Base-by-base conservation (phyloP, 2,329 filamentous ascomycete genomes). In the Sclerotiophoma versabilis region DNA sequence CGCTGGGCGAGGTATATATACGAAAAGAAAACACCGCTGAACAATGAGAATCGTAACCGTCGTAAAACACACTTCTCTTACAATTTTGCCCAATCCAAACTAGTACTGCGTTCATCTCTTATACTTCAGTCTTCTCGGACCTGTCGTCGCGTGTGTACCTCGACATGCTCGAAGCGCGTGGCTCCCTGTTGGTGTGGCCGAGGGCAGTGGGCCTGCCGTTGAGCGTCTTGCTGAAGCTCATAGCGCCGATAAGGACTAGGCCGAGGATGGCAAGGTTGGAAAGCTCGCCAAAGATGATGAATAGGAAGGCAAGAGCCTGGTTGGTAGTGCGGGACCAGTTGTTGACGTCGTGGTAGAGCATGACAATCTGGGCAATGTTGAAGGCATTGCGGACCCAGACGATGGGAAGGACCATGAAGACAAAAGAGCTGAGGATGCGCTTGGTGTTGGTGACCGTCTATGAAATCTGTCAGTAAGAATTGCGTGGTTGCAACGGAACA, bases 251-350 rank as follows among this genome's bases (percentile, higher is more conserved):
- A 1, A 63, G 37, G 2, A 63, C 46, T 14, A 63, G 17, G 0
- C 52, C 55, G 1, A 63, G 34, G 23, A 63, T 57, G 1, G 53
- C 59, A 7, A 63, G 38, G 14, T 63, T 49, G 22, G 50, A 47
- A 2, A 63, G 29, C 46, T 63, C 54, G 7, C 51, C 59, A 19
- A 63, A 64, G 52, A 64, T 60, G 48, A 64, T 64, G 59, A 64
- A 64, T 15, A 64, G 29, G 34, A 64, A 64, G 1, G 61, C 59
- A 3, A 64, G 51, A 2, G 61, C 61, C 7, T 58, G 57, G 32
- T 60, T 64, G 14, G 61, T 62, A 10, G 54, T 62, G 33, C 57
- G 57, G 6, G 61, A 62, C 52, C 55, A 64, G 20, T 29, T 34
- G 26, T 52, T 58, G 9, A 50, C 37, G 41, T 64, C 36, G 36